phyloP scores from a whole-genome alignment of 805 yeast species.

The Saccharomycopsis fermentans region DNA sequence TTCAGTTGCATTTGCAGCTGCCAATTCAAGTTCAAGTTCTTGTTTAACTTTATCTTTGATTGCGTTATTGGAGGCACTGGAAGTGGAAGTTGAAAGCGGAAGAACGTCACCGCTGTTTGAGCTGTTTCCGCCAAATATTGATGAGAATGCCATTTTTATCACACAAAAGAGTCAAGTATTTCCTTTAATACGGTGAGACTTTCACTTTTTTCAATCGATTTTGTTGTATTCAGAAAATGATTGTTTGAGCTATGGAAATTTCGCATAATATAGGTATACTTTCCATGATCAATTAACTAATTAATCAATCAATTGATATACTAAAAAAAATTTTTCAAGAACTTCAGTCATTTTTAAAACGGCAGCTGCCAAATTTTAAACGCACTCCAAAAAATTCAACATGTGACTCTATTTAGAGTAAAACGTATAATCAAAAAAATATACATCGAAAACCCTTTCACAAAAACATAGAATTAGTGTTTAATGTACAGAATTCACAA shows the following conservation, averaged over 20 bases:
- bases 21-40: conserved; percentile 72
- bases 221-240: too few relatives aligned
- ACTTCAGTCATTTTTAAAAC: background rate
- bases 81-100: conserved; percentile 20
- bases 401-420: too few relatives aligned
- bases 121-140: conserved; percentile 22
- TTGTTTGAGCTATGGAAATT: too few relatives aligned
- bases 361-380: too few relatives aligned
- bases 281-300: too few relatives aligned
- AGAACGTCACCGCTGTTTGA: conserved; percentile 16
- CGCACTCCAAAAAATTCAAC: too few relatives aligned
- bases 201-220: background rate
- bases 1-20: conserved; percentile 85
- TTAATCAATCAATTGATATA: background rate
- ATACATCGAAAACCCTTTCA: too few relatives aligned
- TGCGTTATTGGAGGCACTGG: conserved; percentile 25
- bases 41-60: conserved; percentile 54
- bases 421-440: too few relatives aligned
- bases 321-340: background rate
- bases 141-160: conserved; percentile 12
- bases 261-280: too few relatives aligned
- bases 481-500: too few relatives aligned
- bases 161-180: too few relatives aligned
- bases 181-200: background rate
- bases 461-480: too few relatives aligned